These are phyloP conservation scores for Leccinum longicurvipes DNA, from an alignment of 768 basidiomycete species.

Conservation along the genomic window DNA sequence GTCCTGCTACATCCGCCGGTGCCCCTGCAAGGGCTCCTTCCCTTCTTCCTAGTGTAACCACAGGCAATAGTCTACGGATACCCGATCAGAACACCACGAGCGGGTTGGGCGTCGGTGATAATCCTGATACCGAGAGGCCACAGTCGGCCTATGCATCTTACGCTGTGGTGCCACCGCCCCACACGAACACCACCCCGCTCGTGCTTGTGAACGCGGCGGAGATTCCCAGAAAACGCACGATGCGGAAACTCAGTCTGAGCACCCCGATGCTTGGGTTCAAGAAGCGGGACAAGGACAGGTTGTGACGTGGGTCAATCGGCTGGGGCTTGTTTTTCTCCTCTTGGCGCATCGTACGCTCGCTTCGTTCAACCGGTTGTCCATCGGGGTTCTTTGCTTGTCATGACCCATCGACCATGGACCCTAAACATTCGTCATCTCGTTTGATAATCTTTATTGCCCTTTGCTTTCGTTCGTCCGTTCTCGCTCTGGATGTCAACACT, in stretches of 20 bases:
- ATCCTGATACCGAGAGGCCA: conserved; percentile 11
- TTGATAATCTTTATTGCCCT: conserved; percentile 29
- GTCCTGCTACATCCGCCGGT: conserved; percentile 43
- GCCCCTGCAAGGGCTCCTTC: conserved; percentile 11
- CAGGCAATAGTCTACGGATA: not conserved
- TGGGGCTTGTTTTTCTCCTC: not conserved
- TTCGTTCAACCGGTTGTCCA: not conserved
- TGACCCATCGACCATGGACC: not conserved
- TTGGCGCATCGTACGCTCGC: not conserved
- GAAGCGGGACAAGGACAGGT: conserved; percentile 51
- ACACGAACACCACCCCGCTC: conserved; percentile 14
- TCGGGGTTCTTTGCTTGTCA: no score
- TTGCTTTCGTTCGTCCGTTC: conserved; percentile 8
- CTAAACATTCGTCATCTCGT: conserved; percentile 4
- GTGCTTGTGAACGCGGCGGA: conserved; percentile 19
- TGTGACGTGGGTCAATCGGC: conserved; percentile 18
- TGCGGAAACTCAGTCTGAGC: conserved; percentile 67
- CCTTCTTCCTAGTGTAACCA: not conserved
- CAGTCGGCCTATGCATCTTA: conserved; percentile 29
- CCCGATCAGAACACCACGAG: not conserved
- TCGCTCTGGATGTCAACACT: not conserved
- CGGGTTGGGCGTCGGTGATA: conserved; percentile 1
- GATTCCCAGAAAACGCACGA: conserved; percentile 36
- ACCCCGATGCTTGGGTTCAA: conserved; percentile 55
- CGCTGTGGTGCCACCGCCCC: conserved; percentile 10